Conservation (phyloP, 1,284 basidiomycete species). For the Leccinum huronense region DNA sequence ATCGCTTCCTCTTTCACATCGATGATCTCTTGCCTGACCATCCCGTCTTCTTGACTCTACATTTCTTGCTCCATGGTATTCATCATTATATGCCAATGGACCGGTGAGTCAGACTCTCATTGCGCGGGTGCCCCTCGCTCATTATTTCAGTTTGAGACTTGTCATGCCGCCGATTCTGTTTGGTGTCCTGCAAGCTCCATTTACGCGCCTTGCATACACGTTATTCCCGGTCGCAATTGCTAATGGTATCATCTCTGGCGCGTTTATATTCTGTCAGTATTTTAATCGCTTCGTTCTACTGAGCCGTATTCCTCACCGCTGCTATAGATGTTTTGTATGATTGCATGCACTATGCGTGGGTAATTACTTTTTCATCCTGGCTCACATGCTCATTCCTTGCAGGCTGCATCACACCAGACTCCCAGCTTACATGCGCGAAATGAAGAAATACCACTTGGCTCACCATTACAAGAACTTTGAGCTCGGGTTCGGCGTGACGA, state of each 20-base stretch:
- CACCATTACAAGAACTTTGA: conserved; percentile 98
- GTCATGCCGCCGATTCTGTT: conserved; percentile 98
- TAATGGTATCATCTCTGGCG: conserved; percentile 91
- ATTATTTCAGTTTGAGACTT: conserved; percentile 66
- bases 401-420: conserved; percentile 88
- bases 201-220: conserved; percentile 83
- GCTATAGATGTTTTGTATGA: conserved; percentile 79
- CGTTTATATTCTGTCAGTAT: conserved; percentile 86
- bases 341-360: conserved; percentile 88
- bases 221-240: conserved; percentile 86
- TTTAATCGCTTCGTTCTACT: not conserved
- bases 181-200: conserved; percentile 75
- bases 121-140: not conserved
- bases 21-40: conserved; percentile 88
- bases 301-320: conserved; percentile 11
- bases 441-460: conserved; percentile 99
- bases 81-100: conserved; percentile 99
- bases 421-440: conserved; percentile 83
- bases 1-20: conserved; percentile 98
- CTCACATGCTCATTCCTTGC: conserved; percentile 11
- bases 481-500: conserved; percentile 96
- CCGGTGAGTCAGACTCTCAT: conserved; percentile 43
- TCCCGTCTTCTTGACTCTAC: conserved; percentile 77
- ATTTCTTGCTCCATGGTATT: conserved; percentile 94
- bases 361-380: conserved; percentile 14